Evolutionary conservation across 371 early-diverging fungal species (phyloP).

Genomic region (Mucor sp.): DNA sequence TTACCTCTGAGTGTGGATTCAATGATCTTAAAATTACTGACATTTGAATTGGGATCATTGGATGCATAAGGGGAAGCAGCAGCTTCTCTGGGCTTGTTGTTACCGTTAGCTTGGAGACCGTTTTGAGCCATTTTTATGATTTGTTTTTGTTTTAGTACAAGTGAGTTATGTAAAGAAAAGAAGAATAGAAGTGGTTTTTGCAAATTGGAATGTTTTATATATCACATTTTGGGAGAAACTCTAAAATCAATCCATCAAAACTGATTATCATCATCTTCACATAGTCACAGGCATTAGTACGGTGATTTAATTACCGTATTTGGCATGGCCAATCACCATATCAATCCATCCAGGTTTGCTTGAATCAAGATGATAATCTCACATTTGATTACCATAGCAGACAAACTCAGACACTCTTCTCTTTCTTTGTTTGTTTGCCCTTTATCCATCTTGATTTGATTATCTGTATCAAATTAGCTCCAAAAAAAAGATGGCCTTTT

Average conservation of each 20-base stretch:
- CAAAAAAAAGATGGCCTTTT: neutral
- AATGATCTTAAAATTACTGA: slow-evolving; percentile 92
- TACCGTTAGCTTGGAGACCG: slow-evolving; percentile 18
- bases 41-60: slow-evolving; percentile 81
- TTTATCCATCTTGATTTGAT: slow-evolving; percentile 9
- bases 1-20: slow-evolving; percentile 93
- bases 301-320: slow-evolving; percentile 4
- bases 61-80: slow-evolving; percentile 59
- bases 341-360: neutral
- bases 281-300: slow-evolving; percentile 6
- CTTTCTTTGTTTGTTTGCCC: neutral
- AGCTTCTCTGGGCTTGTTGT: slow-evolving; percentile 30
- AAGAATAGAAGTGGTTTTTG: neutral
- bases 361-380: slow-evolving; percentile 2
- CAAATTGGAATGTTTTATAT: slow-evolving; percentile 6
- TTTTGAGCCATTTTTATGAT: slow-evolving; percentile 16
- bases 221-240: neutral
- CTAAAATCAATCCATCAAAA: slow-evolving; percentile 14
- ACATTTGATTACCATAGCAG: neutral
- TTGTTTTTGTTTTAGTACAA: neutral
- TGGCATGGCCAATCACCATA: neutral
- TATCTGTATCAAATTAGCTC: slow-evolving; percentile 2
- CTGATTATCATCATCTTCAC: slow-evolving; percentile 19
- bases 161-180: neutral
- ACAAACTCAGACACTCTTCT: neutral